Conservation (phyloP, 768 basidiomycete genomes). For the Lactarius akahatsu region DNA sequence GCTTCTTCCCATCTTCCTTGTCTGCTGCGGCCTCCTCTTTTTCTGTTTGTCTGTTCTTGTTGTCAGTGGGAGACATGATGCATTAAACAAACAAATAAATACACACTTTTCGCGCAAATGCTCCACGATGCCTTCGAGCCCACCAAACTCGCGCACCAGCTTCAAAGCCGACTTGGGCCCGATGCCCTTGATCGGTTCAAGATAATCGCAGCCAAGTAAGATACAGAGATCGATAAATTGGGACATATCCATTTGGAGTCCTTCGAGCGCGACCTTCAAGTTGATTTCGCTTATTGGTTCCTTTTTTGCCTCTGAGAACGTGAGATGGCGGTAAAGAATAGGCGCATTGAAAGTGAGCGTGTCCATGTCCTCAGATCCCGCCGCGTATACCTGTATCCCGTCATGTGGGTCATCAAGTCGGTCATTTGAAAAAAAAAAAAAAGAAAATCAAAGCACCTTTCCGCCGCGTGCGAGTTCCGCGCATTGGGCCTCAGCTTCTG, state of each 20-base stretch:
- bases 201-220: conserved; percentile 95
- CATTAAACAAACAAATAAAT: no score
- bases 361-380: conserved; percentile 99
- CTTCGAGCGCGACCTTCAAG: conserved; percentile 78
- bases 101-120: conserved; percentile 75
- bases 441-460: conserved; percentile 50
- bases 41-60: conserved; percentile 40
- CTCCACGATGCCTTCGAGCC: conserved; percentile 68
- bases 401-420: conserved; percentile 1
- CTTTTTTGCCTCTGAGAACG: conserved; percentile 97
- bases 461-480: conserved; percentile 97
- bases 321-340: conserved; percentile 90
- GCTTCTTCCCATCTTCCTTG: conserved; percentile 56
- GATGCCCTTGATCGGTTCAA: conserved; percentile 97
- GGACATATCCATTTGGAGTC: conserved; percentile 90
- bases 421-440: background rate
- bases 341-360: conserved; percentile 95
- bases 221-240: conserved; percentile 98
- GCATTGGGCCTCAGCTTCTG: conserved; percentile 98
- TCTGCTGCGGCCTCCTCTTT: conserved; percentile 43
- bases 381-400: conserved; percentile 81
- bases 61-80: conserved; percentile 15
- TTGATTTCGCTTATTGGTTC: conserved; percentile 92
- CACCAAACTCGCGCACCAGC: conserved; percentile 78
- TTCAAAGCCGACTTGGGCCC: conserved; percentile 96